Conservation (phyloP, 1,139 yeast species). For the Taphrina flavorubra region DNA sequence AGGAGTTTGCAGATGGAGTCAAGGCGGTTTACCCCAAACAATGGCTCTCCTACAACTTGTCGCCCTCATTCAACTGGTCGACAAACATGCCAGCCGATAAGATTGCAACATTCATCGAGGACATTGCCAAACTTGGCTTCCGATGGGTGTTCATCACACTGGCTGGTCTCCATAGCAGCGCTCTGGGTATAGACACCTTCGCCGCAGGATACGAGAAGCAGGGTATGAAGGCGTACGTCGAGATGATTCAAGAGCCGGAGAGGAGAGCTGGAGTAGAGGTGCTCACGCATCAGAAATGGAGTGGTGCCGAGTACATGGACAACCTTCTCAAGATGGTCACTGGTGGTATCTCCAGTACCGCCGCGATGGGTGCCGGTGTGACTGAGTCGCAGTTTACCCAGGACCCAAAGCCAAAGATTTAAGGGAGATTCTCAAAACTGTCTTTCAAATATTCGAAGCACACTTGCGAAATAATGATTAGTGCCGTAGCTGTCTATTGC, state of each 20-base stretch:
- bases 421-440: background rate
- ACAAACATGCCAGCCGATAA: slow-evolving; percentile 79
- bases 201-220: slow-evolving; percentile 75
- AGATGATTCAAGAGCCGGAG: slow-evolving; percentile 83
- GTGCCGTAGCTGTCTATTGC: no score
- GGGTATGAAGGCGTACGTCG: slow-evolving; percentile 97
- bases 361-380: slow-evolving; percentile 99
- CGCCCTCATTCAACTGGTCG: slow-evolving; percentile 98
- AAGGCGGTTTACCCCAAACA: slow-evolving; percentile 79
- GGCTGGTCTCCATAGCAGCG: slow-evolving; percentile 97
- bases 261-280: slow-evolving; percentile 90
- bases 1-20: slow-evolving; percentile 92
- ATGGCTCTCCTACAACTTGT: slow-evolving; percentile 94
- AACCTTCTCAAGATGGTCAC: slow-evolving; percentile 85
- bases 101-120: slow-evolving; percentile 73
- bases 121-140: slow-evolving; percentile 88
- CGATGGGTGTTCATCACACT: slow-evolving; percentile 98
- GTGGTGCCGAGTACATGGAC: slow-evolving; percentile 97
- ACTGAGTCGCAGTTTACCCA: slow-evolving; percentile 58
- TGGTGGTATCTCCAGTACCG: slow-evolving; percentile 94
- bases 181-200: slow-evolving; percentile 86
- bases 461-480: no score
- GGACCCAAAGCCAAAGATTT: slow-evolving; percentile 31
- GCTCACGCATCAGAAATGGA: slow-evolving; percentile 98
- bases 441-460: no score